These are phyloP conservation scores for Fusarium sp. DNA, from an alignment of 2,329 filamentous ascomycete genomes.

Conservation along the genomic window DNA sequence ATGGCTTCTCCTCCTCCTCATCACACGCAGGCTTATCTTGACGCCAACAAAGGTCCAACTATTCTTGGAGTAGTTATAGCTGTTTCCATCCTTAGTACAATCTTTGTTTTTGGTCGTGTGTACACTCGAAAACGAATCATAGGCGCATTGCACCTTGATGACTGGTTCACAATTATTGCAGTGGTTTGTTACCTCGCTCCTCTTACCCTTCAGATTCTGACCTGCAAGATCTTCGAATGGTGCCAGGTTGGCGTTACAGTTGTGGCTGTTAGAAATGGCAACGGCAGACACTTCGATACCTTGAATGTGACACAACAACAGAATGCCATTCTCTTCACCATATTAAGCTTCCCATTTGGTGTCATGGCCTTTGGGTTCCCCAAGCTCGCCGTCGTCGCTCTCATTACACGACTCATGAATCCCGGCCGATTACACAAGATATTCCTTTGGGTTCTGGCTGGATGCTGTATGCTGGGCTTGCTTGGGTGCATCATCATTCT, in stretches of 20 bases:
- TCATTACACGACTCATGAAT: constrained; percentile 55
- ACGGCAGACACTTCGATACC: constrained; percentile 54
- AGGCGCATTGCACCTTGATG: constrained; percentile 25
- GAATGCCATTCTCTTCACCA: constrained; percentile 52
- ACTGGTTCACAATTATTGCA: constrained; percentile 28
- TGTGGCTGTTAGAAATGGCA: constrained; percentile 53
- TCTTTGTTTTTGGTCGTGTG: constrained; percentile 25
- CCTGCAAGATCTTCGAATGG: constrained; percentile 49
- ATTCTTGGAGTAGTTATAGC: constrained; percentile 23
- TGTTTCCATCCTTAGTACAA: constrained; percentile 22
- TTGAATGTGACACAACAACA: constrained; percentile 49
- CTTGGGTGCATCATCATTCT: constrained; percentile 55
- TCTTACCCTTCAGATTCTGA: not conserved
- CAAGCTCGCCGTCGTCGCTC: constrained; percentile 56
- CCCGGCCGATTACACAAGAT: constrained; percentile 50
- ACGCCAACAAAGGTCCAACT: constrained; percentile 30
- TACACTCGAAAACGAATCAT: constrained; percentile 33
- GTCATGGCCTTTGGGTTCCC: constrained; percentile 56
- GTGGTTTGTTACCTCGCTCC: not conserved
- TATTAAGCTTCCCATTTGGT: constrained; percentile 54
- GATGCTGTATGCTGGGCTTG: constrained; percentile 48
- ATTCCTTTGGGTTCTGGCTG: constrained; percentile 54
- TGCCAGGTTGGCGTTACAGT: constrained; percentile 52
- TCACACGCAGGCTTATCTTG: constrained; percentile 20
- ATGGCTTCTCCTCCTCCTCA: constrained; percentile 15